Evolutionary conservation across 2,329 filamentous ascomycete genomes (phyloP).

Genomic region (Fusarium anguioides): DNA sequence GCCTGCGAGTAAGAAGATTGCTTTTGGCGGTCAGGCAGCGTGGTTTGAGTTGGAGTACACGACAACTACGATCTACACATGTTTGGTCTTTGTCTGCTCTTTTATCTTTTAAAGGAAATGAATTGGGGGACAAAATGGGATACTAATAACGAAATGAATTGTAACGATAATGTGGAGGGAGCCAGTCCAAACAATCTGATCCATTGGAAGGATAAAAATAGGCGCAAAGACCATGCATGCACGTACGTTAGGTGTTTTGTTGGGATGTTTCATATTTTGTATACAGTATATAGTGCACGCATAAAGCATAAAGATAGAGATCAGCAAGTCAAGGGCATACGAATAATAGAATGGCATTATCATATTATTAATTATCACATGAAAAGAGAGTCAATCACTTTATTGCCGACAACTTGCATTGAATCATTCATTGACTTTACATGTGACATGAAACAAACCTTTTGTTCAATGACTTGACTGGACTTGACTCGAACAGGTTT

Average conservation of each 20-base stretch:
- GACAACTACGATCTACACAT: slow-evolving; percentile 61
- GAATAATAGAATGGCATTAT: slow-evolving; percentile 25
- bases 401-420: not conserved
- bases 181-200: not conserved
- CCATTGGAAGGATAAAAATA: not conserved
- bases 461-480: too few species aligned
- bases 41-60: slow-evolving; percentile 68
- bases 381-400: not conserved
- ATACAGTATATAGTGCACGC: slow-evolving; percentile 18
- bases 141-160: slow-evolving; percentile 42
- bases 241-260: not conserved
- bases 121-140: not conserved
- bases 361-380: not conserved
- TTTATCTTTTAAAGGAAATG: slow-evolving; percentile 47
- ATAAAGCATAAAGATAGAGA: slow-evolving; percentile 25
- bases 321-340: not conserved
- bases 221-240: slow-evolving; percentile 13
- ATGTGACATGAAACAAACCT: slow-evolving; percentile 15
- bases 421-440: not conserved
- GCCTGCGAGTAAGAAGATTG: slow-evolving; percentile 63
- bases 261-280: slow-evolving; percentile 5
- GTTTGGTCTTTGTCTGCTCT: slow-evolving; percentile 59
- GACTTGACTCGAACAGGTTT: slow-evolving; percentile 24
- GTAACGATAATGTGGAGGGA: slow-evolving; percentile 40
- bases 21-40: slow-evolving; percentile 63